Evolutionary conservation across 352 stramenopile species (phyloP), one percentile per base, ranked within the genome.

Genomic region (Thalassiosira oceanica): DNA sequence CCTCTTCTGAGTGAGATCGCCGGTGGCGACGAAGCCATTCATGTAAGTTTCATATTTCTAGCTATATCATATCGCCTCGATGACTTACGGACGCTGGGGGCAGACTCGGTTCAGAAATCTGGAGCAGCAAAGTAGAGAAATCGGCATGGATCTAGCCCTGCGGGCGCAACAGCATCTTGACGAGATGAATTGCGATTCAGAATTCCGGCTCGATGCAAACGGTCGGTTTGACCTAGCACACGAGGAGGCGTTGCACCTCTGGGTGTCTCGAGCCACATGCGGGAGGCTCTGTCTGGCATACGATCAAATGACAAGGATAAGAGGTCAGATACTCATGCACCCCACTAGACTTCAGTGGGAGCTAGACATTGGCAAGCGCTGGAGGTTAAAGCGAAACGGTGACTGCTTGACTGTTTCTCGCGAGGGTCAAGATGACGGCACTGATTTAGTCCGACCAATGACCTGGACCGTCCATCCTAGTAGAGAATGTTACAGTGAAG

Each of bases 1-100:
- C 87, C 87, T 15, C 52, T 92, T 18, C 48, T 93, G 44, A 41
- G 54, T 46, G 80, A 92, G 11, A 64, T 91, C 27, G 64, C 77
- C 10, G 68, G 74, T 55, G 66, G 75, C 20, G 61, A 83, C 28
- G n/a, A 53, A 41, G 55, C 64, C 35, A 37, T 86, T 29, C 43
- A 72, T 44, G 62, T 77, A 65, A 57, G 62, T n/a, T n/a, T n/a
- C n/a, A n/a, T n/a, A n/a, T n/a, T n/a, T n/a, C n/a, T n/a, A n/a
- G n/a, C n/a, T n/a, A n/a, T n/a, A n/a, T n/a, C n/a, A n/a, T n/a
- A n/a, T n/a, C n/a, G n/a, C n/a, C n/a, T n/a, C n/a, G n/a, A n/a
- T n/a, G n/a, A n/a, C n/a, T n/a, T n/a, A n/a, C n/a, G n/a, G n/a
- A n/a, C n/a, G n/a, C n/a, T n/a, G n/a, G n/a, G n/a, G n/a, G n/a